Evolutionary conservation across 2,329 filamentous ascomycete genomes (phyloP), one percentile per base, ranked within the genome.

Genomic region (Ambrosiella cleistominuta): DNA sequence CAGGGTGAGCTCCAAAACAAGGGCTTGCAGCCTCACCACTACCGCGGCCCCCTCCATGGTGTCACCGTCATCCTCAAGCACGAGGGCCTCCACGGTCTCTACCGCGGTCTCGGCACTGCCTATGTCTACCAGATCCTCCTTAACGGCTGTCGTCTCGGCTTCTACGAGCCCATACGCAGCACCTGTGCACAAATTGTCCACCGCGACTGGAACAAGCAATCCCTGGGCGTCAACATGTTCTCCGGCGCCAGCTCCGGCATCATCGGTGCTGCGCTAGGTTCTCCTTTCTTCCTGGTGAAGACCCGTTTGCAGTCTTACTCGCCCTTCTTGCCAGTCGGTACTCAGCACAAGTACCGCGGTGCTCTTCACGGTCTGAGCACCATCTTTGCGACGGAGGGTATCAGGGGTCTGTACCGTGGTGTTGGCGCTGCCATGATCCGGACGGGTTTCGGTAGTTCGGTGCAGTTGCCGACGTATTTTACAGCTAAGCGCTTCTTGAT

Each of bases 261-360:
- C 62, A 79, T 98, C 60, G 93, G 93, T 63, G 93, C 91, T 7
- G 86, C 86, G n/a, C 85, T 86, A 19, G 93, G 91, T 44, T 95
- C 88, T 57, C 93, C 93, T 1, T 97, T 98, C 72, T 98, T 98
- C 78, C 81, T 98, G 57, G 86, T 97, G 69, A 98, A 98, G 76
- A 98, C 93, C 2, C 82, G 93, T 49, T 76, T 98, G 60, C 93
- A 98, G 71, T 95, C 88, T 64, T 97, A 80, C 74, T 95, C 89
- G 42, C 87, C 90, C 3, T 93, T 90, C 70, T 77, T 93, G 11
- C 93, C 93, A 2, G 90, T 97, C 49, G 93, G 93, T 57, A 97
- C 93, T n/a, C 93, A 98, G 68, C 93, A 98, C 71, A 77, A 82
- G 63, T 98, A 98, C 72, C 81, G 79, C 64, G 91, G 90, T 70